These are phyloP conservation scores for Noccaea bulbosa DNA, from an alignment of 345 rosid species.

Conservation along the genomic window DNA sequence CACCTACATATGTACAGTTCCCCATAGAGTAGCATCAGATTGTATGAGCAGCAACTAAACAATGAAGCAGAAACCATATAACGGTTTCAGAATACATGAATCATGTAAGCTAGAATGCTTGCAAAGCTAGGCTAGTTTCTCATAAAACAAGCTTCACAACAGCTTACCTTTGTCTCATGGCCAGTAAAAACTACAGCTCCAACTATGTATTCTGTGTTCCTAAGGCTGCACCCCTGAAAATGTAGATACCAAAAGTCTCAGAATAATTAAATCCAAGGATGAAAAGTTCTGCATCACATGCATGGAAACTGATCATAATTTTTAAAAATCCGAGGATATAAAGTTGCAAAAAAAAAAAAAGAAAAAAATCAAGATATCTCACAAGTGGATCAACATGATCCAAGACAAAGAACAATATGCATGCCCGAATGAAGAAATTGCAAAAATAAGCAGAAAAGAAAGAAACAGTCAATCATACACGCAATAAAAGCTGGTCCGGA, in stretches of 20 bases:
- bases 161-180: slow-evolving; percentile 93
- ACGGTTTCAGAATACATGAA: slow-evolving; percentile 2
- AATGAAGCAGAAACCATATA: slow-evolving; percentile 23
- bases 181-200: slow-evolving; percentile 94
- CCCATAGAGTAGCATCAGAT: slow-evolving; percentile 35
- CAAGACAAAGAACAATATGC: not conserved
- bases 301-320: slow-evolving; percentile 6
- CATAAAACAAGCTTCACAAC: slow-evolving; percentile 24
- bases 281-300: slow-evolving; percentile 8
- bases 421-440: slow-evolving; percentile 26
- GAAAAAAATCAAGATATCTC: not conserved
- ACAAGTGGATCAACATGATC: slow-evolving; percentile 14
- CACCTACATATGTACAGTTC: slow-evolving; percentile 60
- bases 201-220: slow-evolving; percentile 90
- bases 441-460: slow-evolving; percentile 27
- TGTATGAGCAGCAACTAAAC: slow-evolving; percentile 9
- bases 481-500: slow-evolving; percentile 89
- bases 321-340: slow-evolving; percentile 3
- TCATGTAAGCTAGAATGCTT: slow-evolving; percentile 36
- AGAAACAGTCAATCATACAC: slow-evolving; percentile 60
- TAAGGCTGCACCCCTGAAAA: slow-evolving; percentile 97
- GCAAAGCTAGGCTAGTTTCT: slow-evolving; percentile 31
- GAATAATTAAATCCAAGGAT: slow-evolving; percentile 18
- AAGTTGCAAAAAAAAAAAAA: not conserved
- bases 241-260: slow-evolving; percentile 32